Evolutionary conservation across 1,284 basidiomycete species (phyloP), one percentile per base, ranked within the genome.

Genomic region (Leccinum fuscescens): DNA sequence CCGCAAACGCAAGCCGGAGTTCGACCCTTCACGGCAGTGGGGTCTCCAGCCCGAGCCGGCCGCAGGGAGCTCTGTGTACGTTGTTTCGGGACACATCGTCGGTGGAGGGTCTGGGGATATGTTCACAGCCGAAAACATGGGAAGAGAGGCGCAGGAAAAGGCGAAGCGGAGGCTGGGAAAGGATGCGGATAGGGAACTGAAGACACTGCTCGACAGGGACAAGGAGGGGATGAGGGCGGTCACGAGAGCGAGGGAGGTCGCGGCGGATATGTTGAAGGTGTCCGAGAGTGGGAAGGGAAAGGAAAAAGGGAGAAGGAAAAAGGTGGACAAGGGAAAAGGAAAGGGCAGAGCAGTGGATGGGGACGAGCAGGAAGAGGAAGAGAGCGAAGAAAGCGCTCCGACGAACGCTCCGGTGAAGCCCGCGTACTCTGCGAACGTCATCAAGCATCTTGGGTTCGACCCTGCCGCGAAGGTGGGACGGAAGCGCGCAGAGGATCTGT

Each of bases 81-180:
- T 94, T 52, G 80, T 95, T n/a, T 85, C 86, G 0, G 90, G 91
- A 2, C 84, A 89, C 72, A 76, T 92, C 60, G 79, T 92, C 11
- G 75, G 77, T 46, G 78, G 81, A n/a, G 70, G 79, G 1, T 67
- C 69, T n/a, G 65, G 76, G 7, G 81, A 82, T 55, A 74, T 80
- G 73, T 77, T 79, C 15, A 71, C 86, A 2, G 71, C 79, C 0
- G 92, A 93, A 73, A 84, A 78, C 56, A 77, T 93, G 31, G 92
- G 92, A 0, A 78, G 91, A 27, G 87, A 88, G 56, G 86, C 86
- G 1, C 89, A 92, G 65, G 86, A 86, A 9, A 87, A 82, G 67
- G 84, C 86, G 3, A 86, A 86, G 62, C 81, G 92, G 51, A 81
- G 81, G 67, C 63, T 82, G n/a, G 79, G 77, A 33, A 78, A 80